These are phyloP conservation scores for Trypanosomatidae sp. DNA, from an alignment of 208 protist species.

Conservation along the genomic window DNA sequence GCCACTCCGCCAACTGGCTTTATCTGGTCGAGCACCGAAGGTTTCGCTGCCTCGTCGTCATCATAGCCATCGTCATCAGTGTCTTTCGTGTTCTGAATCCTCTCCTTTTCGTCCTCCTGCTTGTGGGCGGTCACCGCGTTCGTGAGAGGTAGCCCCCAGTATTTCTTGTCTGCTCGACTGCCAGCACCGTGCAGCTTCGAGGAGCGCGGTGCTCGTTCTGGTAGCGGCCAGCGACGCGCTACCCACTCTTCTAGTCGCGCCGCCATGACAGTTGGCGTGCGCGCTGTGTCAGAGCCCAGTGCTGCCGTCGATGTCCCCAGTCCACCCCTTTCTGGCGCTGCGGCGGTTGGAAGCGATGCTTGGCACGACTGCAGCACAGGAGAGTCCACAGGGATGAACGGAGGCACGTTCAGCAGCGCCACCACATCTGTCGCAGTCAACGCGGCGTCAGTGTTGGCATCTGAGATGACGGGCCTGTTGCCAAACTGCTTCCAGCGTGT, in stretches of 20 bases:
- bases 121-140: too few relatives aligned
- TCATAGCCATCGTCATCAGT: not conserved
- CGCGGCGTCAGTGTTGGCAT: not conserved
- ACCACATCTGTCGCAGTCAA: conserved; percentile 8
- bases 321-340: conserved; percentile 1
- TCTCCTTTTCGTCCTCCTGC: not conserved
- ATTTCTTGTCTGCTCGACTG: not conserved
- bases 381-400: conserved; percentile 8
- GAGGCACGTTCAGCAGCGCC: conserved; percentile 21
- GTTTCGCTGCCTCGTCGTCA: not conserved
- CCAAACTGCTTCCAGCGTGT: conserved; percentile 30
- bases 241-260: conserved; percentile 38
- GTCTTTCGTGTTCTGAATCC: too few relatives aligned
- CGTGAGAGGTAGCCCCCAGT: not conserved
- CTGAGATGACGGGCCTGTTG: conserved; percentile 6
- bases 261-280: conserved; percentile 19
- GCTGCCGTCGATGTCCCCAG: not conserved
- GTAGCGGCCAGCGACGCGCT: conserved; percentile 14
- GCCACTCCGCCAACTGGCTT: conserved; percentile 41
- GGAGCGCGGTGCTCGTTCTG: not conserved
- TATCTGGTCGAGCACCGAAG: conserved; percentile 16
- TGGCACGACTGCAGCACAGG: not conserved
- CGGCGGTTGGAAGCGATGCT: not conserved
- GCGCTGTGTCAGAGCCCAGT: not conserved
- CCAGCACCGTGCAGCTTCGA: not conserved